These are phyloP conservation scores for Saturnispora dispora DNA, from an alignment of 805 yeast species.

Conservation along the genomic window DNA sequence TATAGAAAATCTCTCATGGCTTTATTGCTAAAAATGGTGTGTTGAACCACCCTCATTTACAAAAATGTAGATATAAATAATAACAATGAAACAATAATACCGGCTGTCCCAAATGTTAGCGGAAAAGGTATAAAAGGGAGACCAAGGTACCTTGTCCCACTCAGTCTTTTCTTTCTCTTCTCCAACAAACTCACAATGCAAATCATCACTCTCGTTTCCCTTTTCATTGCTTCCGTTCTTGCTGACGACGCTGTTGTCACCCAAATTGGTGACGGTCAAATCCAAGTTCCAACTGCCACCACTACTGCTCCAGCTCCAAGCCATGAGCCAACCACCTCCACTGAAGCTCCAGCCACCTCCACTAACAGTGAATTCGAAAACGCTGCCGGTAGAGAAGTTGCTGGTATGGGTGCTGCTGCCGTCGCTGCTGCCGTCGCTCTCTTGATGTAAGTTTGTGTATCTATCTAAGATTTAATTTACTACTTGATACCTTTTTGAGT, in stretches of 20 bases:
- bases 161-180: too few relatives aligned
- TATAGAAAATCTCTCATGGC: neutral
- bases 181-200: slow-evolving; percentile 13
- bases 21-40: neutral
- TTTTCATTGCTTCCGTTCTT: slow-evolving; percentile 20
- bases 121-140: neutral
- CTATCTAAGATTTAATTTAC: neutral
- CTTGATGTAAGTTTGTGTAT: slow-evolving; percentile 16
- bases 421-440: slow-evolving; percentile 25
- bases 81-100: neutral
- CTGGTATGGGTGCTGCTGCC: slow-evolving; percentile 24
- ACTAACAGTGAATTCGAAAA: slow-evolving; percentile 17
- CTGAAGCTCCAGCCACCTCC: slow-evolving; percentile 8
- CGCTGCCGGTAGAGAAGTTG: slow-evolving; percentile 15
- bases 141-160: neutral
- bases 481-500: neutral
- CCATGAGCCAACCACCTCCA: slow-evolving; percentile 25
- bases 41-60: neutral
- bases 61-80: neutral
- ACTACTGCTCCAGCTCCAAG: slow-evolving; percentile 36
- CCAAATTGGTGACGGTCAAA: slow-evolving; percentile 56
- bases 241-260: slow-evolving; percentile 34
- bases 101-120: neutral
- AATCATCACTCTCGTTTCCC: slow-evolving; percentile 16
- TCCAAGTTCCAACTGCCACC: slow-evolving; percentile 31